These are phyloP conservation scores for Pythium aquatile DNA, from an alignment of 352 stramenopile genomes.

Conservation along the genomic window DNA sequence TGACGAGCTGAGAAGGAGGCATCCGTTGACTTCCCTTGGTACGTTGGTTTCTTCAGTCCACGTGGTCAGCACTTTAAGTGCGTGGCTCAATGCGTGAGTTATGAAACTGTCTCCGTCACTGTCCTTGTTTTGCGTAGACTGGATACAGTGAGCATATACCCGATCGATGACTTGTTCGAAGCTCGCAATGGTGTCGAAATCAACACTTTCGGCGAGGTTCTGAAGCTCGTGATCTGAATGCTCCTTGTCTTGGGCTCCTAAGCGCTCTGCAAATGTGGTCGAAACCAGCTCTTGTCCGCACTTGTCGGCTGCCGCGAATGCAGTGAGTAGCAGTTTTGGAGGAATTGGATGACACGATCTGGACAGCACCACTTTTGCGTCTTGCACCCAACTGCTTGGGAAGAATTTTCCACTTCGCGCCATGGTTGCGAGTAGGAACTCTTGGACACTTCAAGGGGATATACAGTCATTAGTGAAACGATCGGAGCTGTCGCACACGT, in stretches of 20 bases:
- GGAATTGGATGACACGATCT: not conserved
- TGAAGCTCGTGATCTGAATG: conserved; percentile 6
- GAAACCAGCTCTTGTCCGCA: conserved; percentile 13
- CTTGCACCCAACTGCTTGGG: conserved; percentile 23
- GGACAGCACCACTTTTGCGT: conserved; percentile 9
- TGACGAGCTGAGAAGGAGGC: not conserved
- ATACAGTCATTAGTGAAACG: not conserved
- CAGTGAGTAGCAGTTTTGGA: conserved; percentile 2
- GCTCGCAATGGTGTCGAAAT: conserved; percentile 2
- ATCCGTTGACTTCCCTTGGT: not conserved
- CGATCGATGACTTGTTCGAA: conserved; percentile 14
- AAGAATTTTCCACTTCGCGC: conserved; percentile 4
- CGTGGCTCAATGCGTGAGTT: not conserved
- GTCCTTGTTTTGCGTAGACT: not conserved
- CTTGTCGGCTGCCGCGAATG: conserved; percentile 14
- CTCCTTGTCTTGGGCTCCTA: conserved; percentile 1
- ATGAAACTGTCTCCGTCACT: not conserved
- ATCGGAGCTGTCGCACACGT: not conserved
- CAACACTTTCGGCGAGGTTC: not conserved
- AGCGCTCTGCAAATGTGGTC: not conserved
- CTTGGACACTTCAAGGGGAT: conserved; percentile 1
- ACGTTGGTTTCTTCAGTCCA: not conserved
- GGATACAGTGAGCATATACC: not conserved
- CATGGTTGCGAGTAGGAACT: conserved; percentile 10
- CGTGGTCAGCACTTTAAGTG: not conserved